Base-by-base conservation (phyloP, 1,139 yeast species). In the Kodamaea suecica region DNA sequence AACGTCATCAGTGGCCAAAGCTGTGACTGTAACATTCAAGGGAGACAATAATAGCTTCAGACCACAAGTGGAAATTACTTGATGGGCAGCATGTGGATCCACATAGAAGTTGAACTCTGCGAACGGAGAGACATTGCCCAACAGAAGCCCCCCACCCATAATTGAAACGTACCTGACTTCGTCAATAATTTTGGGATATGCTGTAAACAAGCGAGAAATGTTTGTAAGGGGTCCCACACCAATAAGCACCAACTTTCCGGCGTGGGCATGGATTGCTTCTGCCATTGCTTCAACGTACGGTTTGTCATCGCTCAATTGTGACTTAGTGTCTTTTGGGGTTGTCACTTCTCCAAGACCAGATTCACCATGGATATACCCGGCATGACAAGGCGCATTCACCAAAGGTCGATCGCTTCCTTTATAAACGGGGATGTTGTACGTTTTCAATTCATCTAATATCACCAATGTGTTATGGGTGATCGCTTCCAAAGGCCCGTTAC, bases 61-160 rank as follows among this genome's bases (percentile, higher is more conserved):
- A 6, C 63, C 57, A 29, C 84, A 53, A 1, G 61, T 59, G 44
- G 78, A 77, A 4, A 86, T 63, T 2, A 84, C 69, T 8, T 59
- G 52, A 26, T 72, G 59, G 0, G 95, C 85, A 3, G 95, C 95
- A 35, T 71, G 70, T 0, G 95, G 90, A 52, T 87, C 96, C 33
- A 78, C 70, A 63, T 74, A 73, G 31, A 84, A 68, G 55, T 87
- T 87, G 64, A 85, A 87, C 53, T 87, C 95, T n/a, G 95, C 81
- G 34, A 65, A 68, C 8, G 65, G 64, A 3, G 83, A 73, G 17
- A 61, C 48, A 43, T 70, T 70, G 4, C 68, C 60, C 17, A 63
- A 51, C 4, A 67, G 63, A 38, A 84, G 61, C 0, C 81, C 84
- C 2, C 92, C 94, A 4, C 95, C 95, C 95, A 85, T 85, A 11